These are phyloP conservation scores for Imleria badia DNA, from an alignment of 768 basidiomycete genomes.

Conservation along the genomic window DNA sequence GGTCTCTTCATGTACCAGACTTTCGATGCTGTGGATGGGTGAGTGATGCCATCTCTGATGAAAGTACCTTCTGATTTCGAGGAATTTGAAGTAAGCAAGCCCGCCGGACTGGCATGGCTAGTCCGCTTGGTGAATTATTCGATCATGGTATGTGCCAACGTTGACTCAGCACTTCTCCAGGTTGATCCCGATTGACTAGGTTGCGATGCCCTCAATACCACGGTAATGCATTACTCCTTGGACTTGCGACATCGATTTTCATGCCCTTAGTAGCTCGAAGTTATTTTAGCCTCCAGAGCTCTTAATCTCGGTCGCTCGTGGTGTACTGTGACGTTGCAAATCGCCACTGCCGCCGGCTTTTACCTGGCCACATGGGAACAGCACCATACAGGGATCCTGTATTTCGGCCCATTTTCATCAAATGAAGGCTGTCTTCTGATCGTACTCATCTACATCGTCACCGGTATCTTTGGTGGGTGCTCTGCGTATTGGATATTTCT, in stretches of 20 bases:
- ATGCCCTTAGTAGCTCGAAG: constrained; percentile 64
- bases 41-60: constrained; percentile 15
- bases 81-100: constrained; percentile 77
- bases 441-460: constrained; percentile 69
- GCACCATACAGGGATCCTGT: constrained; percentile 90
- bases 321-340: constrained; percentile 93
- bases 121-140: constrained; percentile 98
- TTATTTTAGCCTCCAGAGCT: constrained; percentile 77
- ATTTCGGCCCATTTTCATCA: constrained; percentile 90
- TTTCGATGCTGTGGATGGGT: constrained; percentile 90
- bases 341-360: constrained; percentile 65
- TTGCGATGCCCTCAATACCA: constrained; percentile 94
- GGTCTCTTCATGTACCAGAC: constrained; percentile 93
- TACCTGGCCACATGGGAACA: constrained; percentile 80
- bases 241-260: not conserved
- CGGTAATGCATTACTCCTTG: constrained; percentile 44
- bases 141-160: constrained; percentile 72
- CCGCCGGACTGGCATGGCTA: constrained; percentile 93
- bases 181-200: constrained; percentile 40
- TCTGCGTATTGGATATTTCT: not conserved
- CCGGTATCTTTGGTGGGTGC: constrained; percentile 67
- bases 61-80: constrained; percentile 1
- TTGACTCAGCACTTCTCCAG: not conserved
- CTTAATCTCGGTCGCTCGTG: constrained; percentile 66
- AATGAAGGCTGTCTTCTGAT: constrained; percentile 96